Conservation (phyloP, 768 basidiomycete species). For the Kwoniella europaea region DNA sequence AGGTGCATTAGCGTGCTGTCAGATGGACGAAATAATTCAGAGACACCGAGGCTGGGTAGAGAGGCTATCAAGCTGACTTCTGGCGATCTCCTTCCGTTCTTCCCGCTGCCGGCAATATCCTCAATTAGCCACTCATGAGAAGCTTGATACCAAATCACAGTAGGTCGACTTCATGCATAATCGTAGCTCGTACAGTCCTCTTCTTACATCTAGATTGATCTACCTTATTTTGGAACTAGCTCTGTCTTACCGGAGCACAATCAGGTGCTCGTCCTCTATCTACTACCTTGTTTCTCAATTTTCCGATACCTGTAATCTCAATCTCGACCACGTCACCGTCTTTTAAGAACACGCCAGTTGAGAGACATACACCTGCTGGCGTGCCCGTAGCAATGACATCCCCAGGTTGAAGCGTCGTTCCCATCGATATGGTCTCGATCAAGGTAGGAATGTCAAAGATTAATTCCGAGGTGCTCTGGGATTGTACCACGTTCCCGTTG, state of each 20-base stretch:
- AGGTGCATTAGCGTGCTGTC: too few relatives aligned
- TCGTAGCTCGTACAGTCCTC: too few relatives aligned
- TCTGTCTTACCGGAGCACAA: conserved; percentile 14
- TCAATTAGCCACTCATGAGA: too few relatives aligned
- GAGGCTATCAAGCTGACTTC: too few relatives aligned
- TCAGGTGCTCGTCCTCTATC: conserved; percentile 17
- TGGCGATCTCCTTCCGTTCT: too few relatives aligned
- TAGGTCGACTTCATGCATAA: too few relatives aligned
- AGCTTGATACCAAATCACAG: too few relatives aligned
- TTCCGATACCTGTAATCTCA: conserved; percentile 45
- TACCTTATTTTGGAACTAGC: neutral
- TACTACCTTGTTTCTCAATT: conserved; percentile 34
- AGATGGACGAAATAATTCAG: too few relatives aligned
- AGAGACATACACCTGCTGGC: conserved; percentile 45
- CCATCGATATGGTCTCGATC: conserved; percentile 45
- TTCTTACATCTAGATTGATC: too few relatives aligned
- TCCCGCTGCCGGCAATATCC: too few relatives aligned
- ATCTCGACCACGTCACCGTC: conserved; percentile 48
- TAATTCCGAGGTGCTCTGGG: conserved; percentile 40
- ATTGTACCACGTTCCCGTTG: conserved; percentile 46
- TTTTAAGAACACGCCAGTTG: conserved; percentile 39
- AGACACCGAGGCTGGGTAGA: too few relatives aligned
- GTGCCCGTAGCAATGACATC: conserved; percentile 55
- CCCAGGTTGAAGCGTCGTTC: conserved; percentile 47
- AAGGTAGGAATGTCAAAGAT: conserved; percentile 55